Conservation (phyloP, 2,329 filamentous ascomycete species). For the Xylariaceae sp. region DNA sequence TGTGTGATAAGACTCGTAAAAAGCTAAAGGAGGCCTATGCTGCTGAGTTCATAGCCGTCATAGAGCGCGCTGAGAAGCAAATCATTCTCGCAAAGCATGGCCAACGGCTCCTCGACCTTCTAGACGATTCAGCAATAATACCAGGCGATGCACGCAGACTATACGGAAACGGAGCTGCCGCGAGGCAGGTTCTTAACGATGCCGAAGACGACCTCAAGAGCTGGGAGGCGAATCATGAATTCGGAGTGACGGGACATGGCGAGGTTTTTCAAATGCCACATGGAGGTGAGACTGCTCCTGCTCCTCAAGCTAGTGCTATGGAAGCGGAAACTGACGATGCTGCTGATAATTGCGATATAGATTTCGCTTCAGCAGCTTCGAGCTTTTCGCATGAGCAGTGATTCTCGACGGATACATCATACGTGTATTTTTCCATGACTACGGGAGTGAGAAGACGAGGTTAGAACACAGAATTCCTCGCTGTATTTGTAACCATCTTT, state of each 20-base stretch:
- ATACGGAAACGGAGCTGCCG: constrained; percentile 62
- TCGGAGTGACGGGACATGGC: not conserved
- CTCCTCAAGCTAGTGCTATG: constrained; percentile 10
- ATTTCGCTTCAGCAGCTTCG: constrained; percentile 13
- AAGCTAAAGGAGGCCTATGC: constrained; percentile 96
- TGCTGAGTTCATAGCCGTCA: constrained; percentile 79
- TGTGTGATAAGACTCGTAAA: constrained; percentile 65
- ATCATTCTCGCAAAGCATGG: constrained; percentile 89
- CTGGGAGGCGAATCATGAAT: constrained; percentile 48
- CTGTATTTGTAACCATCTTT: constrained; percentile 7
- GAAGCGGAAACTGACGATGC: constrained; percentile 14
- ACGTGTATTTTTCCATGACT: not conserved
- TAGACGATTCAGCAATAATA: constrained; percentile 86
- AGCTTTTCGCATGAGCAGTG: constrained; percentile 4
- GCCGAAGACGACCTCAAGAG: constrained; percentile 81
- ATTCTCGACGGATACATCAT: not conserved
- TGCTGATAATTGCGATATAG: constrained; percentile 10
- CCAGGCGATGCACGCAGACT: constrained; percentile 72
- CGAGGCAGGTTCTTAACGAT: constrained; percentile 83
- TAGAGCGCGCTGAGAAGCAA: constrained; percentile 96
- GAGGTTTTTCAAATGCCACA: constrained; percentile 4
- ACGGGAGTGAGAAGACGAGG: not conserved
- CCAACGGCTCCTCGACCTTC: constrained; percentile 72
- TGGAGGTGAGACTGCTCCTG: constrained; percentile 17
- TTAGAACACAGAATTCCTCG: not conserved